These are phyloP conservation scores for Linnemannia elongata DNA, from an alignment of 192 early-diverging fungal genomes.

Conservation along the genomic window DNA sequence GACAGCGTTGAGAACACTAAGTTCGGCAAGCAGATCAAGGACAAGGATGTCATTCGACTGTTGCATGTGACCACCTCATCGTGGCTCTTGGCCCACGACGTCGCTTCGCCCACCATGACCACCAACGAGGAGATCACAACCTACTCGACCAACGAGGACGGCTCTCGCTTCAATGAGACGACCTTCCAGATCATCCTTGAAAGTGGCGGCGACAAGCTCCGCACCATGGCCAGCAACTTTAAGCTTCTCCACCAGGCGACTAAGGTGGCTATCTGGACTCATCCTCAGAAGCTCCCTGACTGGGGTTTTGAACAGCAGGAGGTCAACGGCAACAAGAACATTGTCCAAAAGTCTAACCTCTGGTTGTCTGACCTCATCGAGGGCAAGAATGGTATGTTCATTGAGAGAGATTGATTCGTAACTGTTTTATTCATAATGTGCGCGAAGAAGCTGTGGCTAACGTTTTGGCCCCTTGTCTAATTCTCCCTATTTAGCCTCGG, in stretches of 20 bases:
- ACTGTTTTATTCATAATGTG: constrained; percentile 42
- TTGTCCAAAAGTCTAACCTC: constrained; percentile 74
- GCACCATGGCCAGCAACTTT: constrained; percentile 74
- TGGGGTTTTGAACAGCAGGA: constrained; percentile 94
- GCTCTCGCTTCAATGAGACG: constrained; percentile 69
- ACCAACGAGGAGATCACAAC: constrained; percentile 79
- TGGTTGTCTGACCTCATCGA: constrained; percentile 88
- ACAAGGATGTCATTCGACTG: constrained; percentile 87
- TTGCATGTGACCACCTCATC: constrained; percentile 73
- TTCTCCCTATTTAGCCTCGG: constrained; percentile 57
- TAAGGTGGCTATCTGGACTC: constrained; percentile 85
- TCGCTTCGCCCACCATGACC: constrained; percentile 71
- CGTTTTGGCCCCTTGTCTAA: constrained; percentile 7
- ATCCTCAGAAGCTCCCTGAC: constrained; percentile 76
- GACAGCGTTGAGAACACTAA: constrained; percentile 59
- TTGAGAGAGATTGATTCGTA: not conserved
- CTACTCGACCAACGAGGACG: constrained; percentile 66
- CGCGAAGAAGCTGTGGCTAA: constrained; percentile 18
- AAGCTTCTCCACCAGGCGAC: constrained; percentile 83
- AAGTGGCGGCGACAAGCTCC: constrained; percentile 63
- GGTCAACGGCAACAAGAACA: constrained; percentile 94
- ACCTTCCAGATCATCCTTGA: constrained; percentile 74
- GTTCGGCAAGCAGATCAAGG: constrained; percentile 58
- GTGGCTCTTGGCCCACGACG: constrained; percentile 74
- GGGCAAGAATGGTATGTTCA: constrained; percentile 75